Conservation (phyloP, 257 asterid species). For the Henckelia pumila region DNA sequence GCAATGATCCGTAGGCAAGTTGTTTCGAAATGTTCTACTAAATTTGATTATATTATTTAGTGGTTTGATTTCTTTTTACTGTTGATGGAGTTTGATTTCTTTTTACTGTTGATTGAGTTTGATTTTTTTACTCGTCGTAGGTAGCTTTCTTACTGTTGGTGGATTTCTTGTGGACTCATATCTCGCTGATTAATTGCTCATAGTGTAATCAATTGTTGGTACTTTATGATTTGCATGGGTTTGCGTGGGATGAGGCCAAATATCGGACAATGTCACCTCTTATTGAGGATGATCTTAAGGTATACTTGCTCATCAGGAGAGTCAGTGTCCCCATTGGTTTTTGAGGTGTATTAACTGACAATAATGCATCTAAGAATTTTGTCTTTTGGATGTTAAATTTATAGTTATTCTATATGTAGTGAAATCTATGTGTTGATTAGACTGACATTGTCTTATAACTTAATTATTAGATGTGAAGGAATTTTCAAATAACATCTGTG, state of each 20-base stretch:
- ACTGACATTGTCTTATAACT: background rate
- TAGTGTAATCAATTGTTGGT: slow-evolving; percentile 51
- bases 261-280: slow-evolving; percentile 85
- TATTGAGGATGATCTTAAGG: slow-evolving; percentile 96
- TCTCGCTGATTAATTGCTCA: too few species aligned
- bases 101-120: slow-evolving; percentile 7
- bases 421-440: background rate
- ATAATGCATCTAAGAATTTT: background rate
- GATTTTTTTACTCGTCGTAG: slow-evolving; percentile 43
- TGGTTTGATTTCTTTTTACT: slow-evolving; percentile 17
- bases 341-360: too few species aligned
- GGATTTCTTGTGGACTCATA: slow-evolving; percentile 93
- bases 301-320: slow-evolving; percentile 24
- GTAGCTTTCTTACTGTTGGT: slow-evolving; percentile 83
- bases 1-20: slow-evolving; percentile 72
- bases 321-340: background rate
- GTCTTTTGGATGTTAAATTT: background rate
- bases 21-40: background rate
- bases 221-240: slow-evolving; percentile 38
- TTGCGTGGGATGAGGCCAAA: slow-evolving; percentile 87
- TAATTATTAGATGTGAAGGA: too few species aligned
- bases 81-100: slow-evolving; percentile 4
- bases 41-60: slow-evolving; percentile 19
- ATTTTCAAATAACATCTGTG: too few species aligned
- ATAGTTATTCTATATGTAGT: background rate